Evolutionary conservation across 805 yeast genomes (phyloP).

Genomic region (Tetrapisispora pingtungensis): DNA sequence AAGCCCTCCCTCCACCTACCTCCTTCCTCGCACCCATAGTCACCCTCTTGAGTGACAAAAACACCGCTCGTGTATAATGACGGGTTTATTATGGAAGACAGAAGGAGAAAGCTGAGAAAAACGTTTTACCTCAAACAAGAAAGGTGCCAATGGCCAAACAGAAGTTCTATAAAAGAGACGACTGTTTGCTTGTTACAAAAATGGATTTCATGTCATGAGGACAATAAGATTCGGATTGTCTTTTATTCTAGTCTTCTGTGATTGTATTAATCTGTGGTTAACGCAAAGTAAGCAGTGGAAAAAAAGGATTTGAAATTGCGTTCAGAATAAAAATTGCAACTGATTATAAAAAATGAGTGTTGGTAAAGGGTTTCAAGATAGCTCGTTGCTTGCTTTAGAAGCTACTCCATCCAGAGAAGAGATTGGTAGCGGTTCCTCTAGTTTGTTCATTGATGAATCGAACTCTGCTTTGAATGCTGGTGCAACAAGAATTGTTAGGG

Average conservation of each 20-base stretch:
- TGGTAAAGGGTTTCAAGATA: conserved; percentile 4
- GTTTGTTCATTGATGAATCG: conserved; percentile 7
- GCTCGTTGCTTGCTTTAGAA: conserved; percentile 20
- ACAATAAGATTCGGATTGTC: no score
- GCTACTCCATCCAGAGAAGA: conserved; percentile 22
- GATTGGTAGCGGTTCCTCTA: conserved; percentile 9
- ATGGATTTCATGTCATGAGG: no score
- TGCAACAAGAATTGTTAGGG: not conserved
- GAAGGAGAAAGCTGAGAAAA: not conserved
- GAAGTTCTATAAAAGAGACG: no score
- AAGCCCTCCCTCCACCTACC: no score
- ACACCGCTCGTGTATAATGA: not conserved
- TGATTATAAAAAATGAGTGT: not conserved
- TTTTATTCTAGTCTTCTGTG: no score
- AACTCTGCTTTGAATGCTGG: not conserved
- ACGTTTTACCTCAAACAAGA: not conserved
- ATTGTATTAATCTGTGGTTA: no score
- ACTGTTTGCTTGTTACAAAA: no score
- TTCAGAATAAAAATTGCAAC: no score
- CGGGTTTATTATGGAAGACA: not conserved
- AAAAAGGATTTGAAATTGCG: no score
- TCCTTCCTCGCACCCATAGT: no score
- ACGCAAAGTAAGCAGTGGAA: no score
- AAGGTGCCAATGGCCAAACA: not conserved
- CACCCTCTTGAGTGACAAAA: not conserved